These are phyloP conservation scores for Arthrobotrys sphaeroides DNA, from an alignment of 2,329 filamentous ascomycete genomes.

Conservation along the genomic window DNA sequence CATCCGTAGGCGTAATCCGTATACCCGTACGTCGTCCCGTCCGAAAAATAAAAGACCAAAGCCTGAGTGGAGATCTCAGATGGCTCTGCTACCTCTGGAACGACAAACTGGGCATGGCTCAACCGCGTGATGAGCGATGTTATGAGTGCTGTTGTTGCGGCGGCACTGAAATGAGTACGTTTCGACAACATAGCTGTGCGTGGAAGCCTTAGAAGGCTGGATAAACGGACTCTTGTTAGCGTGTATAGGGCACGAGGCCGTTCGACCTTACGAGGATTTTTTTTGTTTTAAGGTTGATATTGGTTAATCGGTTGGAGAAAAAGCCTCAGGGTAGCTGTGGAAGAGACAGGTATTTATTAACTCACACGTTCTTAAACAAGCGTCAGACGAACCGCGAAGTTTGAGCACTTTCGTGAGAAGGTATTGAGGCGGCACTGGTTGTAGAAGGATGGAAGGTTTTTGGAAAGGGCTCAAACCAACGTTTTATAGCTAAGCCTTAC, in stretches of 20 bases:
- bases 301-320: conserved; percentile 28
- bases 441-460: neutral
- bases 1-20: conserved; percentile 44
- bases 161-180: neutral
- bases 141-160: neutral
- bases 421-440: neutral
- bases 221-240: neutral
- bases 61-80: conserved; percentile 3
- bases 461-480: conserved; percentile 5
- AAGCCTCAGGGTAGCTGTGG: conserved; percentile 27
- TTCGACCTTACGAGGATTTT: conserved; percentile 9
- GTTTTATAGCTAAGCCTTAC: too few species aligned
- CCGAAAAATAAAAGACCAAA: conserved; percentile 44
- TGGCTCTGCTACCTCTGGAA: conserved; percentile 1
- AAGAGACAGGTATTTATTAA: conserved; percentile 33
- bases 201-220: conserved; percentile 1
- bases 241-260: neutral
- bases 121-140: neutral
- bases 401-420: conserved; percentile 36
- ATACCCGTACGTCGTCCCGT: conserved; percentile 42
- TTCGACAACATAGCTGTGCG: conserved; percentile 20
- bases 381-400: neutral
- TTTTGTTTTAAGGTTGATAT: conserved; percentile 16
- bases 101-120: conserved; percentile 20
- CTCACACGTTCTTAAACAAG: conserved; percentile 9